phyloP scores from a whole-genome alignment of 192 early-diverging fungal species.

The Phlyctochytrium planicorne region DNA sequence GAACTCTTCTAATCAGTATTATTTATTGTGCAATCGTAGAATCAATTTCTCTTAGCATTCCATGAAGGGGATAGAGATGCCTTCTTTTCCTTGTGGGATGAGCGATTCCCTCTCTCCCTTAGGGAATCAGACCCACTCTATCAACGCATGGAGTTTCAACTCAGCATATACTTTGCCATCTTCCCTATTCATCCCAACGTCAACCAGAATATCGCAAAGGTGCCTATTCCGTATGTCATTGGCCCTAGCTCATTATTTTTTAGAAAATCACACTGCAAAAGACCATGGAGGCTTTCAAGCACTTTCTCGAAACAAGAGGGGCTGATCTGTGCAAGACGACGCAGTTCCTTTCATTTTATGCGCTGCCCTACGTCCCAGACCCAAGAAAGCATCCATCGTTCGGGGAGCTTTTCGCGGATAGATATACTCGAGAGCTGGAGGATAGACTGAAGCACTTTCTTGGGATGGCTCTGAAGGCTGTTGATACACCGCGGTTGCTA shows the following conservation, averaged over 20 bases:
- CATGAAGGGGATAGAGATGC: conserved; percentile 39
- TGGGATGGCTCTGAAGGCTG: conserved; percentile 20
- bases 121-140: conserved; percentile 28
- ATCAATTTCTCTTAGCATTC: conserved; percentile 40
- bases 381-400: conserved; percentile 51
- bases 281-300: conserved; percentile 51
- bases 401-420: conserved; percentile 37
- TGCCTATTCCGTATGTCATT: no score
- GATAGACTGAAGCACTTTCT: conserved; percentile 36
- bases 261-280: conserved; percentile 8
- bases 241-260: conserved; percentile 5
- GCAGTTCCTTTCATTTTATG: conserved; percentile 52
- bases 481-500: conserved; percentile 36
- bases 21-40: no score
- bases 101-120: conserved; percentile 27
- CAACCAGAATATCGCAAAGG: conserved; percentile 11
- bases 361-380: conserved; percentile 56
- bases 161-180: conserved; percentile 53
- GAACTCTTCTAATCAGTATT: no score
- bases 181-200: conserved; percentile 40
- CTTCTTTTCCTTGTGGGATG: conserved; percentile 54
- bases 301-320: conserved; percentile 50
- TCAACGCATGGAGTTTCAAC: conserved; percentile 43
- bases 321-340: conserved; percentile 44
- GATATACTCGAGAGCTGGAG: conserved; percentile 35